Conservation (phyloP, 2,329 filamentous ascomycete species). For the Lachnellula willkommii region DNA sequence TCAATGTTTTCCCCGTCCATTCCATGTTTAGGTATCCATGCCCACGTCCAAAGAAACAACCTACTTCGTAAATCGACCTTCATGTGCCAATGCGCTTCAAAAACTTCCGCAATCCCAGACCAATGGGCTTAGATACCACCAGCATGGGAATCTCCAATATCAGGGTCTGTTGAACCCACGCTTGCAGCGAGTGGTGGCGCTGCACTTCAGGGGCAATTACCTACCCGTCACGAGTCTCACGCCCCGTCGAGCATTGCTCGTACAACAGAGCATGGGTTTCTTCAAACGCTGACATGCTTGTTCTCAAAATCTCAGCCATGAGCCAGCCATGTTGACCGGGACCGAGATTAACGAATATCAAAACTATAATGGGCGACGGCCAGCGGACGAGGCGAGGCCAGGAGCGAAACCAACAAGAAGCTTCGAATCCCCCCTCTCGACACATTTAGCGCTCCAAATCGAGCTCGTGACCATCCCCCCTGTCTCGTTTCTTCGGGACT, state of each 20-base stretch:
- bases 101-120: background rate
- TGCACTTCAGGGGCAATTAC: background rate
- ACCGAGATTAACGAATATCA: slow-evolving; percentile 1
- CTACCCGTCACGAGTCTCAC: background rate
- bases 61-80: slow-evolving; percentile 1
- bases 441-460: slow-evolving; percentile 19
- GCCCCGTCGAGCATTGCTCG: background rate
- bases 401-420: slow-evolving; percentile 3
- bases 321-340: slow-evolving; percentile 5
- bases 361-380: background rate
- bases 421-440: slow-evolving; percentile 3
- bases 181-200: background rate
- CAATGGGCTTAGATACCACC: slow-evolving; percentile 20
- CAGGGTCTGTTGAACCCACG: background rate
- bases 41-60: background rate
- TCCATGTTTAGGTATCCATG: background rate
- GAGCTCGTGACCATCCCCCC: slow-evolving; percentile 20
- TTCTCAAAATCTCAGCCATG: slow-evolving; percentile 8
- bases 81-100: background rate
- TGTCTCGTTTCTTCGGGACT: slow-evolving; percentile 1
- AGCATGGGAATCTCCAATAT: slow-evolving; percentile 17
- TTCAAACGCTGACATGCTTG: slow-evolving; percentile 13
- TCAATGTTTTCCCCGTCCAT: no score
- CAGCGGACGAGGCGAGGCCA: background rate
- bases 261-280: background rate